Conservation (phyloP, 208 protist species). For the Zelonia costaricensis region DNA sequence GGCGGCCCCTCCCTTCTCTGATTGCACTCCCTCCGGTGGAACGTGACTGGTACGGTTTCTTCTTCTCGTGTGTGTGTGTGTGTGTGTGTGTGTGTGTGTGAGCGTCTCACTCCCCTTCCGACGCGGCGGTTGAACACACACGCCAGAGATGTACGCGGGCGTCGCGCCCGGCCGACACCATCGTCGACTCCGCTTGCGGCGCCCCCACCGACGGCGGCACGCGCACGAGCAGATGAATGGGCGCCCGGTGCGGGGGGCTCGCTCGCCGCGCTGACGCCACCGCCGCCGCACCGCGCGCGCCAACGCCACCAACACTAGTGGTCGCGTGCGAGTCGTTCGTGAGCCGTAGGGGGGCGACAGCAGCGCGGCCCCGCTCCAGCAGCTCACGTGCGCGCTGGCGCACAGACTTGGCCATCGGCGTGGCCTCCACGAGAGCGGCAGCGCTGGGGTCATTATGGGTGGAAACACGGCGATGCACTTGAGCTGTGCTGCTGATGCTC, state of each 20-base stretch:
- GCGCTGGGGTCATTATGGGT: no score
- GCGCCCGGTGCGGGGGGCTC: not conserved
- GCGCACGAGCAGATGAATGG: conserved; percentile 8
- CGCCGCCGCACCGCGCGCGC: no score
- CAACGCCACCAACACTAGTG: no score
- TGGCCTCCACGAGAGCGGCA: no score
- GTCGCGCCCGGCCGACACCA: conserved; percentile 6
- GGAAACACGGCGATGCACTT: no score
- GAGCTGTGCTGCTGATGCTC: no score
- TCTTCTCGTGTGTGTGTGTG: not conserved
- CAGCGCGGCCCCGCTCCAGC: not conserved
- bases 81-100: not conserved
- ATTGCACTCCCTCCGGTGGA: no score
- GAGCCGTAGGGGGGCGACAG: not conserved
- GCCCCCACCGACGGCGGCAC: not conserved
- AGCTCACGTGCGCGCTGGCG: conserved; percentile 6
- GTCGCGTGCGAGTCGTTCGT: no score
- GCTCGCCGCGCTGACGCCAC: not conserved
- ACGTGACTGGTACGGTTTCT: no score
- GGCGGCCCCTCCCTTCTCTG: no score
- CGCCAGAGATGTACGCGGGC: conserved; percentile 27
- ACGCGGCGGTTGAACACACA: not conserved
- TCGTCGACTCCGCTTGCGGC: not conserved
- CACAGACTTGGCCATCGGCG: not conserved
- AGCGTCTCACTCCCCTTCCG: not conserved